Base-by-base conservation (phyloP, 2,329 filamentous ascomycete species). In the Macroventuria anomochaeta region DNA sequence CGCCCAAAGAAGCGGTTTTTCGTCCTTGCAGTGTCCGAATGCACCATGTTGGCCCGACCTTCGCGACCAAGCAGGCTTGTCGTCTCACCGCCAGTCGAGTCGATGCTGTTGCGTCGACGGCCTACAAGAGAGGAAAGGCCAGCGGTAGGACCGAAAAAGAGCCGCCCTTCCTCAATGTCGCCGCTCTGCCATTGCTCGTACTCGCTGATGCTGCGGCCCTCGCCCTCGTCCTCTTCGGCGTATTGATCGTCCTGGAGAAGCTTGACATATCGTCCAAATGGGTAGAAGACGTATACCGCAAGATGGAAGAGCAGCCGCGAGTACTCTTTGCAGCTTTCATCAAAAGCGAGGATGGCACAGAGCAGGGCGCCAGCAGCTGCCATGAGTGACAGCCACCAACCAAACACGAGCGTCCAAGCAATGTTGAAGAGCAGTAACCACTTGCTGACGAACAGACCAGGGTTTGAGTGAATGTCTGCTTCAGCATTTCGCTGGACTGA, bases 101-200 rank as follows among this genome's bases (percentile, higher is more conserved):
- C 93, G 57, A 96, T 83, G 75, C 93, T 97, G 68, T 91, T 87
- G 69, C 95, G 85, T 56, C 92, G 90, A 38, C 91, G 88, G 18
- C 93, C 95, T 34, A 97, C 81, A 44, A 97, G 86, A 6, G 92
- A 96, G 38, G 63, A 66, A 46, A 90, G 85, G 63, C 83, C 87
- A 20, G 85, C 77, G 23, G 78, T 85, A 3, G 95, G 95, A 0
- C 95, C 96, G 73, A 99, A 99, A 79, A 99, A 97, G 2, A 99
- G 83, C 28, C 93, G 85, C 3, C 95, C 95, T 73, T 97, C 92
- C 75, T 99, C 95, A 28, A 99, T 84, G 69, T 99, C 95, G 43
- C 95, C 95, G 70, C 87, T 97, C 77, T 99, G 95, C 95, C 95
- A 99, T 76, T 96, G 92, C 75, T 99, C 95, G 72, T 99, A 99